Evolutionary conservation across 2,329 filamentous ascomycete genomes (phyloP), one percentile per base, ranked within the genome.

Genomic region (Corniculantispora saksenae): DNA sequence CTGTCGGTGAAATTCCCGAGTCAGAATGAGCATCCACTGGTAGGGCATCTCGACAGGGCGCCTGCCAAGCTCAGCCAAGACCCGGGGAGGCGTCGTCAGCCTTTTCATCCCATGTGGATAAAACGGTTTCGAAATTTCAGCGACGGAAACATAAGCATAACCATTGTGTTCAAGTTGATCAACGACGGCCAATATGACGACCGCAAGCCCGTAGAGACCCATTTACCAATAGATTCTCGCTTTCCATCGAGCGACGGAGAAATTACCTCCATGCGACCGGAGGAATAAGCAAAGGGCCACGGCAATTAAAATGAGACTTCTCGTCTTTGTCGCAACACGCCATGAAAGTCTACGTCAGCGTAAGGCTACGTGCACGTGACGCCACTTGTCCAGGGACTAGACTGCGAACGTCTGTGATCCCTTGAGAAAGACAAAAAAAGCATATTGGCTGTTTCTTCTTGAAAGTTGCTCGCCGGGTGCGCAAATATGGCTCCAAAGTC

Each of bases 51-150:
- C 12, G 29, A 35, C 15, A 13, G 19, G 58, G 35, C 48, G 47
- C 25, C 13, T 23, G 58, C 58, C 58, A 61, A 61, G 29, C 58
- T 61, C 47, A 61, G 23, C 58, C 48, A 35, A 40, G 57, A 19
- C 29, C 25, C 23, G 8, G 17, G 6, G 56, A 2, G 25, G 53
- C 25, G 15, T 50, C 23, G 12, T 29, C 13, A 17, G 3, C 15
- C n/a, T 27, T 51, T 19, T n/a, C 15, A 19, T 53, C 47, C 23
- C 21, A 53, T 25, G 29, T 40, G 2, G 5, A 43, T 43, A 10
- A 9, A 43, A 21, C 35, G 32, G 47, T 53, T 58, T 58, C 32
- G 19, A 7, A 4, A 27, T 9, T 15, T 29, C 25, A 29, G 25
- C 25, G 12, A 29, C 25, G 23, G 48, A 15, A 51, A 15, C 3